Base-by-base conservation (phyloP, 257 asterid genomes). In the Paraleonurus japonicus region DNA sequence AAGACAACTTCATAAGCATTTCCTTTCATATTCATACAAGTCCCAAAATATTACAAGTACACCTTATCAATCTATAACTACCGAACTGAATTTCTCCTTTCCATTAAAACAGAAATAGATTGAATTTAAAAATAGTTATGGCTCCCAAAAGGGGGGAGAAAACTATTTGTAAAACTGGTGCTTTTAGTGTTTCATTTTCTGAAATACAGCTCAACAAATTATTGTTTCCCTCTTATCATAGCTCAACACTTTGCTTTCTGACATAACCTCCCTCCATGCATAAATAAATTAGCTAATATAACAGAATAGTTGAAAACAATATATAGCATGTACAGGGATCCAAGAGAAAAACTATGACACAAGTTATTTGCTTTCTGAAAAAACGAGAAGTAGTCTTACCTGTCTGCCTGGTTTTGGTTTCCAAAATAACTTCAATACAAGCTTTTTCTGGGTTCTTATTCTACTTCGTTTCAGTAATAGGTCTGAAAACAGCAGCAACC, bases 361-460 rank as follows among this genome's bases (percentile, higher is more conserved):
- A 39, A 11, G 47, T 9, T 39, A 39, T 39, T 39, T 39, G 47
- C 47, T n/a, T 10, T 10, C 15, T 10, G 47, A 39, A 39, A 39
- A 39, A 10, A 11, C 13, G 47, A 39, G 33, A 39, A 39, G 15
- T 11, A 39, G 47, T 11, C n/a, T 39, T 10, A 73, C 98, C 98
- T 60, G 77, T 82, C 80, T 87, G 98, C 71, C 97, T 96, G 0
- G 95, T 79, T 79, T 86, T 90, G 96, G 92, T 82, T 89, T 94
- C 98, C 97, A 94, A 74, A n/a, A 85, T 76, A 78, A 94, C 92
- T 76, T 94, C 97, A 76, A 94, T 75, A 67, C 86, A 88, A 63
- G 96, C 96, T 80, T 84, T 93, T 74, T 93, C 98, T 0, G 98
- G 96, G 72, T 93, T 93, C 74, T 93, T 97, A 55, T 86, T 89